Conservation (phyloP, 768 basidiomycete genomes). For the Xerocomellus dryophilus region DNA sequence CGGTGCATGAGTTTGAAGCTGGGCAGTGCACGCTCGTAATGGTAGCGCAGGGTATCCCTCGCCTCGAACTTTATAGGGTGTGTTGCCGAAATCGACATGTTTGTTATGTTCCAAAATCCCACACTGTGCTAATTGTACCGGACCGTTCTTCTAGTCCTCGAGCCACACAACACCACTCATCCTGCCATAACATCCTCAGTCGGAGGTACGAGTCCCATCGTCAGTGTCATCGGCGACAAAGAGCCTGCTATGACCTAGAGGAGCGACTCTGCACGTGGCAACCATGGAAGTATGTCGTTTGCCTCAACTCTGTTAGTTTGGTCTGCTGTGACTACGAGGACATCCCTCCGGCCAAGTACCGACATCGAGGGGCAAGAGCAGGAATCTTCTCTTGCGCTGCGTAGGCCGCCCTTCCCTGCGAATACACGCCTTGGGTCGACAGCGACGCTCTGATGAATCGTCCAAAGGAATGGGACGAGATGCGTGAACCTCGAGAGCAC, state of each 20-base stretch:
- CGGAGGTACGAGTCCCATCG: neutral
- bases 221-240: too few species aligned
- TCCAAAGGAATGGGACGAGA: neutral
- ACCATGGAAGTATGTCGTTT: too few species aligned
- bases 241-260: too few species aligned
- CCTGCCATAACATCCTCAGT: neutral
- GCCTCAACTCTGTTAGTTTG: too few species aligned
- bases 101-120: neutral
- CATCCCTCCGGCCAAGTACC: neutral
- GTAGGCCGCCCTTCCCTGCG: too few species aligned
- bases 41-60: neutral
- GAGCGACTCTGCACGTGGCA: too few species aligned
- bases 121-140: neutral
- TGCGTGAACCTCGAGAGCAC: neutral
- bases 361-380: neutral
- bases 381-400: neutral
- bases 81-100: neutral
- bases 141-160: neutral
- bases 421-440: neutral
- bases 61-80: too few species aligned
- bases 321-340: neutral
- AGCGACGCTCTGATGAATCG: neutral
- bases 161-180: neutral
- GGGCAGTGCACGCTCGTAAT: neutral
- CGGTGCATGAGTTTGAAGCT: slow-evolving; percentile 36